A percentile compares a stretch with the other conserved stretches of the same genome.
Evolutionary conservation across 345 rosid genomes (phyloP).

Genomic region (Kandelia obovata): DNA sequence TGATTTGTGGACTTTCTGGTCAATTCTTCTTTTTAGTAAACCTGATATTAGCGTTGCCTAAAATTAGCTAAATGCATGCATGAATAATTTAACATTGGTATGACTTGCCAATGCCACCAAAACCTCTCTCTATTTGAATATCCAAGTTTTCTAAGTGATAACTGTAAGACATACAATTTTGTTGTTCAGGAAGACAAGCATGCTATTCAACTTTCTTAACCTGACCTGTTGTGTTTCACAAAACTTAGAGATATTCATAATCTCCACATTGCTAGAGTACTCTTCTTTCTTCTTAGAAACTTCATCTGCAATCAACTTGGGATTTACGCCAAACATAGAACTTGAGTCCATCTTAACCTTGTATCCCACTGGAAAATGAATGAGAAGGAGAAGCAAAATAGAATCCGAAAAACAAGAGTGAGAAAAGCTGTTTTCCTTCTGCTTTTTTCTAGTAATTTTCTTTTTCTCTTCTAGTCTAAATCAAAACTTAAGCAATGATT

Average conservation of each 20-base stretch:
- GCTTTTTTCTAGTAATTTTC: neutral
- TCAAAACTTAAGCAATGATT: slow-evolving; percentile 16
- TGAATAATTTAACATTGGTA: too few species aligned
- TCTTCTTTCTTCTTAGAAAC: slow-evolving; percentile 41
- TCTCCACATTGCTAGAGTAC: slow-evolving; percentile 35
- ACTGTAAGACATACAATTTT: too few species aligned
- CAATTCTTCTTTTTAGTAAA: too few species aligned
- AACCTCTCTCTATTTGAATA: too few species aligned
- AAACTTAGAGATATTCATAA: slow-evolving; percentile 26
- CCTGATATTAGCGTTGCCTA: too few species aligned
- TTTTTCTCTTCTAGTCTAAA: neutral
- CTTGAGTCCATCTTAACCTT: slow-evolving; percentile 41
- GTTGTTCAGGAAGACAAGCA: neutral
- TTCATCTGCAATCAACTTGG: slow-evolving; percentile 39
- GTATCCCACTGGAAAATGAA: slow-evolving; percentile 47
- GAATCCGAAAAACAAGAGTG: neutral
- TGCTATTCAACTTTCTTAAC: neutral
- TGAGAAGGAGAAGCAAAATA: neutral
- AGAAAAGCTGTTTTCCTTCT: neutral
- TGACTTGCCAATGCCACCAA: too few species aligned
- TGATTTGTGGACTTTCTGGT: too few species aligned
- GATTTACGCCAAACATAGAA: slow-evolving; percentile 43
- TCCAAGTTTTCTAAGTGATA: too few species aligned
- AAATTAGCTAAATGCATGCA: too few species aligned
- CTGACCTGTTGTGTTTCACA: slow-evolving; percentile 42